Evolutionary conservation across 768 basidiomycete species (phyloP).

Genomic region (Mycena sanguinolenta): DNA sequence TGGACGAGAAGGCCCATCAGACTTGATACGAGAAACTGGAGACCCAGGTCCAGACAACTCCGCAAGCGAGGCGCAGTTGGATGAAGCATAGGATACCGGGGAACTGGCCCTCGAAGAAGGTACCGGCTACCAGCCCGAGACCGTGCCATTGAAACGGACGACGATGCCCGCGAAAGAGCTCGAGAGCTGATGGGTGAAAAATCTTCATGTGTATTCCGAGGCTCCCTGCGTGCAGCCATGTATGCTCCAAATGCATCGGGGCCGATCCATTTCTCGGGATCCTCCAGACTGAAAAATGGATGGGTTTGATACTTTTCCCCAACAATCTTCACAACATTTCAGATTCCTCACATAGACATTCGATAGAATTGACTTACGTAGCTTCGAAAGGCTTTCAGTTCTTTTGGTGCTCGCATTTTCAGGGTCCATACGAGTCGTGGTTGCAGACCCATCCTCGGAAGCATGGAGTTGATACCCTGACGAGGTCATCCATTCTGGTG

Average conservation of each 20-base stretch:
- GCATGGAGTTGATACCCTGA: background rate
- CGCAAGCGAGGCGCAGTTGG: background rate
- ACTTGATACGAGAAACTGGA: background rate
- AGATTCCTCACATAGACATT: too few relatives aligned
- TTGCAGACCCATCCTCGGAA: background rate
- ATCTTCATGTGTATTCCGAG: background rate
- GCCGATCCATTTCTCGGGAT: background rate
- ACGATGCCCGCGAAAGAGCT: background rate
- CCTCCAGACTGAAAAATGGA: background rate
- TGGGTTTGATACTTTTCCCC: background rate
- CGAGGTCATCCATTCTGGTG: background rate
- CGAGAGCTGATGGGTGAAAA: background rate
- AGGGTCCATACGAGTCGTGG: background rate
- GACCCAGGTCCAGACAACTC: background rate
- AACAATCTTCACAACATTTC: too few relatives aligned
- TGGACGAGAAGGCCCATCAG: background rate
- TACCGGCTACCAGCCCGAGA: background rate
- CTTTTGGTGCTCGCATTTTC: background rate
- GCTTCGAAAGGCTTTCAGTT: background rate
- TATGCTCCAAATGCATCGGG: background rate
- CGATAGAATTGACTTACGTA: background rate
- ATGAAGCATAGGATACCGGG: too few relatives aligned
- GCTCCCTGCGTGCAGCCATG: background rate
- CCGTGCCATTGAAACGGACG: background rate
- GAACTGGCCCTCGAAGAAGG: too few relatives aligned